Conservation (phyloP, 345 rosid species). For the Geranium brycei region DNA sequence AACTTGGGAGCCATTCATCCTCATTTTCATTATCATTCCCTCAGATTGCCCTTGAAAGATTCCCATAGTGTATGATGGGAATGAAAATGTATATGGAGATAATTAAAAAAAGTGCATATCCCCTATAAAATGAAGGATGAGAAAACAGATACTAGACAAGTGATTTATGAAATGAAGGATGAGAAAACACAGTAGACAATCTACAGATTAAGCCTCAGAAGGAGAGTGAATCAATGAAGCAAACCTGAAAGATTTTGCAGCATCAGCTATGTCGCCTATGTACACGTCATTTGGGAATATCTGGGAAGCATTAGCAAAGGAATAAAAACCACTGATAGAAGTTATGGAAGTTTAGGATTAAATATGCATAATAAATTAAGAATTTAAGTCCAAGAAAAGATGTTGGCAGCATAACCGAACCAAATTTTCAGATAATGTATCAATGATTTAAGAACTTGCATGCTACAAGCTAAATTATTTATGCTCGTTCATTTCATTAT, state of each 20-base stretch:
- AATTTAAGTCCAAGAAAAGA: background rate
- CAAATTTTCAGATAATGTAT: no score
- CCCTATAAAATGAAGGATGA: no score
- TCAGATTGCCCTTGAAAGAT: no score
- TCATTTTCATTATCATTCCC: no score
- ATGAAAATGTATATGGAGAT: no score
- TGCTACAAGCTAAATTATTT: background rate
- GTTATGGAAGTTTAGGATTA: background rate
- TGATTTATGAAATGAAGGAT: no score
- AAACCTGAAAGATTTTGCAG: slow-evolving; percentile 69
- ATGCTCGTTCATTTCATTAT: background rate
- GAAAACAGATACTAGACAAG: no score
- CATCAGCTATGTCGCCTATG: slow-evolving; percentile 57
- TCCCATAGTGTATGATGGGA: no score
- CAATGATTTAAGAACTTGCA: background rate
- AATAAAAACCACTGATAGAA: background rate
- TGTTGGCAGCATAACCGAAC: background rate
- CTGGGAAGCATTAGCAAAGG: slow-evolving; percentile 24
- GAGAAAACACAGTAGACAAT: background rate
- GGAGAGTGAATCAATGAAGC: slow-evolving; percentile 1
- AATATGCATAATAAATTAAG: background rate
- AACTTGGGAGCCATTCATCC: no score
- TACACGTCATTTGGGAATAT: slow-evolving; percentile 70
- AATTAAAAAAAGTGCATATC: no score
- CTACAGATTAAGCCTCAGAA: no score